Conservation (phyloP, 129 eudicot species). For the Flaveria sonorensis region DNA sequence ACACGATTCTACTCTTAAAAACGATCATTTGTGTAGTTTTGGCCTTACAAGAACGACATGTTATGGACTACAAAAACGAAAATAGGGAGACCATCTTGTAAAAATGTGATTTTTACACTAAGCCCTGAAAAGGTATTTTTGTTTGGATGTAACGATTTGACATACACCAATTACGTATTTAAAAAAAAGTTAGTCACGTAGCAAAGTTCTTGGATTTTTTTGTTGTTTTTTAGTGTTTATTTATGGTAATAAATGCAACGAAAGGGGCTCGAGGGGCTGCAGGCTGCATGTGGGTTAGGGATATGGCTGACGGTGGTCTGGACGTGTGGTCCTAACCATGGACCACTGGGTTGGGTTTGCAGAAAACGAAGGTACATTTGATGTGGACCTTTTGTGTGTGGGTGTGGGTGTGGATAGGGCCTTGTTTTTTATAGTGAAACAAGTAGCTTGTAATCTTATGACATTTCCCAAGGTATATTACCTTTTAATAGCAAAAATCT, state of each 20-base stretch:
- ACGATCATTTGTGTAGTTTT: too few relatives aligned
- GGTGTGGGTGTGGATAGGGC: background rate
- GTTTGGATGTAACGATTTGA: background rate
- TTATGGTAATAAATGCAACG: slow-evolving; percentile 31
- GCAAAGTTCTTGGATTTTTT: background rate
- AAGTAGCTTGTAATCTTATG: slow-evolving; percentile 11
- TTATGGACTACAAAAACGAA: background rate
- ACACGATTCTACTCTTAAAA: background rate
- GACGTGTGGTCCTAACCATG: slow-evolving; percentile 33
- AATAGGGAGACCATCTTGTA: background rate
- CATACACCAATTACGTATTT: too few relatives aligned
- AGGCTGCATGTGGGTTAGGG: slow-evolving; percentile 32
- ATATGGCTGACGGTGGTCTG: slow-evolving; percentile 37
- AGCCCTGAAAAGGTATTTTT: background rate
- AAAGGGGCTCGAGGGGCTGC: slow-evolving; percentile 22
- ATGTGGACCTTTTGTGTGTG: slow-evolving; percentile 27
- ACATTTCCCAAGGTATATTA: background rate
- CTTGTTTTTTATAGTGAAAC: slow-evolving; percentile 15
- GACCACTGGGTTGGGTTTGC: slow-evolving; percentile 43
- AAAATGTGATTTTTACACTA: too few relatives aligned
- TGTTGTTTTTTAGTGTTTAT: background rate
- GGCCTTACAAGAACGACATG: background rate
- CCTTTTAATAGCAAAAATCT: slow-evolving; percentile 4
- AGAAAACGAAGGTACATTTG: slow-evolving; percentile 31
- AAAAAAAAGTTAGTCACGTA: background rate